A percentile compares a stretch with the other conserved stretches of the same genome.
phyloP scores from a whole-genome alignment of 306 rosid genomes.

The Quercus agrifolia region DNA sequence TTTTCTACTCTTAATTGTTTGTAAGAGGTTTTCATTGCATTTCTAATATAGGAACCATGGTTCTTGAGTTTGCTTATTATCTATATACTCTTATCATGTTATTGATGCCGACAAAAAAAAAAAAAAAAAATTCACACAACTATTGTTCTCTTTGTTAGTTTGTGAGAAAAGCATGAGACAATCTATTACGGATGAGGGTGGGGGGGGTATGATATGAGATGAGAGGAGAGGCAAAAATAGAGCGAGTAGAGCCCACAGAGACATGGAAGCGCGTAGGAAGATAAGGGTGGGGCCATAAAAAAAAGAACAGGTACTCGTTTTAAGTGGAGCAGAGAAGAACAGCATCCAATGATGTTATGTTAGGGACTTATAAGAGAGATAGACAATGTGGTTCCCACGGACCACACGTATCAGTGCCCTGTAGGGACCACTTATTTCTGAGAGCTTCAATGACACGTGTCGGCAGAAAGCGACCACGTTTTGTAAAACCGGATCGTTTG shows the following conservation, averaged over 20 bases:
- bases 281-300: neutral
- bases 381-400: constrained; percentile 24
- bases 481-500: neutral
- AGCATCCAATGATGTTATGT: constrained; percentile 25
- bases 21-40: no score
- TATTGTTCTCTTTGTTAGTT: no score
- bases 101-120: no score
- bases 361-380: neutral
- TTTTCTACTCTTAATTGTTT: no score
- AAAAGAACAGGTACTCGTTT: neutral
- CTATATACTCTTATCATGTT: no score
- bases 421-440: neutral
- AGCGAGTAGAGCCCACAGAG: neutral
- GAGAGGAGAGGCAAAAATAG: neutral
- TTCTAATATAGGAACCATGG: no score
- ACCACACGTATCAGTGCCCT: constrained; percentile 24
- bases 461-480: constrained; percentile 25
- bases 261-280: constrained; percentile 10
- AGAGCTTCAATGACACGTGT: constrained; percentile 42
- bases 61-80: no score
- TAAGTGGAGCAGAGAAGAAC: constrained; percentile 12
- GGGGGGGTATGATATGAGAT: no score
- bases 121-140: no score
- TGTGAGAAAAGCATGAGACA: no score
- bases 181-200: no score